phyloP scores from a whole-genome alignment of 2,329 filamentous ascomycete genomes.

The Phoma herbarum region DNA sequence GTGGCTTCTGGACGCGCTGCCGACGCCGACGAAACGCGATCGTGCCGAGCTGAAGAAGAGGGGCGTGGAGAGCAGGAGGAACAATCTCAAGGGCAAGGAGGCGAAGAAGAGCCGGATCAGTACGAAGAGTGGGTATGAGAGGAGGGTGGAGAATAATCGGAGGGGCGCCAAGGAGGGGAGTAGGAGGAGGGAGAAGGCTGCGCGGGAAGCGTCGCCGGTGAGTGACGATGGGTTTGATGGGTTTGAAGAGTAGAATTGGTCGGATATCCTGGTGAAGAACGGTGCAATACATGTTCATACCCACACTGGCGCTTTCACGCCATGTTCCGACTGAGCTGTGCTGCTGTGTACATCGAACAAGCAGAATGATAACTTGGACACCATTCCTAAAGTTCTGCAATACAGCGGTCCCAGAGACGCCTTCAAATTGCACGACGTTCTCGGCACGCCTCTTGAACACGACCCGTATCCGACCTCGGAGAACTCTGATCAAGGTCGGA shows the following conservation, averaged over 20 bases:
- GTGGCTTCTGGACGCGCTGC: constrained; percentile 89
- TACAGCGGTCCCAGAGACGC: too few species aligned
- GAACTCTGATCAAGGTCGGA: too few species aligned
- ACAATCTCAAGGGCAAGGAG: constrained; percentile 37
- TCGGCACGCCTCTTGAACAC: too few species aligned
- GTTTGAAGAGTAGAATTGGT: neutral
- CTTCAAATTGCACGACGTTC: too few species aligned
- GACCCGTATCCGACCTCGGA: too few species aligned
- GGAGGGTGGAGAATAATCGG: constrained; percentile 72
- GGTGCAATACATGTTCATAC: too few species aligned
- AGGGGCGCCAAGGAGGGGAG: constrained; percentile 59
- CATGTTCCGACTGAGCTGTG: too few species aligned
- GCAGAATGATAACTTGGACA: too few species aligned
- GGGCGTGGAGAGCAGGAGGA: constrained; percentile 77
- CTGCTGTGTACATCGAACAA: too few species aligned
- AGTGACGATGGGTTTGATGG: neutral
- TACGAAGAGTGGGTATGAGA: constrained; percentile 80
- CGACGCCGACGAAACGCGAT: constrained; percentile 82
- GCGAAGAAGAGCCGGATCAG: constrained; percentile 71
- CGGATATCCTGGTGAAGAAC: too few species aligned
- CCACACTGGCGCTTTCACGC: too few species aligned
- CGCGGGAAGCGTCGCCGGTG: neutral
- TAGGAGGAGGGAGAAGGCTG: constrained; percentile 32
- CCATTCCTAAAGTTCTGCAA: too few species aligned
- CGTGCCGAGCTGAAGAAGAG: constrained; percentile 82